A percentile compares a stretch with the other conserved stretches of the same genome.
Evolutionary conservation across 345 rosid genomes (phyloP).

Genomic region (Euphorbia peplus): DNA sequence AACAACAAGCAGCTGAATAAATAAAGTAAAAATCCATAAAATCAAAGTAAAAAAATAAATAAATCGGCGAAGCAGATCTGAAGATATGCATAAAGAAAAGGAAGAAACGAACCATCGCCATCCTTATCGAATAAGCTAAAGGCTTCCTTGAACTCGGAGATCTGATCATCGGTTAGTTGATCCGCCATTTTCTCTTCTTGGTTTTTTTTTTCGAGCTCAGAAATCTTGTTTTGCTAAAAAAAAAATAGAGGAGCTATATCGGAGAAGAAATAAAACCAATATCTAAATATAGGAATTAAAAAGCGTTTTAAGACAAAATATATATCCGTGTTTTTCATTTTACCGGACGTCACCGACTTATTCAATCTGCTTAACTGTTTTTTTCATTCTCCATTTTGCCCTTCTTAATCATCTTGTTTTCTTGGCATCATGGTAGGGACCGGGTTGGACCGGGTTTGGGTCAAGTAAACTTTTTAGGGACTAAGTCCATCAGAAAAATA

Average conservation of each 20-base stretch:
- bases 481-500: too few species aligned
- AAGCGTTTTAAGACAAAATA: background rate
- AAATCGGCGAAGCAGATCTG: background rate
- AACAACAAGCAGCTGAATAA: background rate
- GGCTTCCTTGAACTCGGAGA: constrained; percentile 13
- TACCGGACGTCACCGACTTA: constrained; percentile 6
- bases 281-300: background rate
- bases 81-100: background rate
- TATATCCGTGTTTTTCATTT: background rate
- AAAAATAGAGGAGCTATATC: constrained; percentile 40
- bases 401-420: background rate
- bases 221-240: background rate
- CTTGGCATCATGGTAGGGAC: too few species aligned
- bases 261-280: background rate
- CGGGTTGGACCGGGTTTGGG: too few species aligned
- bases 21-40: background rate
- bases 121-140: constrained; percentile 26
- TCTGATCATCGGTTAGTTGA: constrained; percentile 6
- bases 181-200: constrained; percentile 35
- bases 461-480: too few species aligned
- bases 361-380: background rate
- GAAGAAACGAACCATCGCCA: constrained; percentile 61
- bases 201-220: background rate
- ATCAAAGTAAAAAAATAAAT: background rate
- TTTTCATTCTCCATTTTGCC: background rate